Conservation (phyloP, 164 flowering plant species). For the Amborella trichopoda region DNA sequence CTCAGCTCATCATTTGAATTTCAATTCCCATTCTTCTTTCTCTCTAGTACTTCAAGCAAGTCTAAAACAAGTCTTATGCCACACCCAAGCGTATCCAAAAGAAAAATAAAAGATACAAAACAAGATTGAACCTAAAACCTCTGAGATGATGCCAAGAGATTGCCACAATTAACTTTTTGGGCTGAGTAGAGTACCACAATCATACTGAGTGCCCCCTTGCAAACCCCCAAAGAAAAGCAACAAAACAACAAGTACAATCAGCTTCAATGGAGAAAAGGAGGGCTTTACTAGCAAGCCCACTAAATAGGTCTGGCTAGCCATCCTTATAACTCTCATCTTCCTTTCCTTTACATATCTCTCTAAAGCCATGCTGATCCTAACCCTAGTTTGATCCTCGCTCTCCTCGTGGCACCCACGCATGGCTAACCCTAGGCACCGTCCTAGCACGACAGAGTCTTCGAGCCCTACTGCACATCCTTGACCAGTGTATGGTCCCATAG, state of each 20-base stretch:
- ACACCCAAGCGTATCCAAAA: too few relatives aligned
- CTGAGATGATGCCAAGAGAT: too few relatives aligned
- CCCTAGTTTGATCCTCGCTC: not conserved
- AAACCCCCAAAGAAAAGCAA: not conserved
- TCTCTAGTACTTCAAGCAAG: too few relatives aligned
- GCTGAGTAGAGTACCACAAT: too few relatives aligned
- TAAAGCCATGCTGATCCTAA: slow-evolving; percentile 12
- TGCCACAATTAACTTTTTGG: too few relatives aligned
- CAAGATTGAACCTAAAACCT: too few relatives aligned
- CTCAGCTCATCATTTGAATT: too few relatives aligned
- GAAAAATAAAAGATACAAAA: too few relatives aligned
- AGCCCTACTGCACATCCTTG: slow-evolving; percentile 27
- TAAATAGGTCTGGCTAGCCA: slow-evolving; percentile 6
- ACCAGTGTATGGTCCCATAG: slow-evolving; percentile 29
- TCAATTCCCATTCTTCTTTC: too few relatives aligned
- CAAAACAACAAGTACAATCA: not conserved
- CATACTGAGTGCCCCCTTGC: not conserved
- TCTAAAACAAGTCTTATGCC: too few relatives aligned
- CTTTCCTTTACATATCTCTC: slow-evolving; percentile 19
- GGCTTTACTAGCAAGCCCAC: not conserved
- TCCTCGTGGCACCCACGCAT: not conserved
- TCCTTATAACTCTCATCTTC: slow-evolving; percentile 13
- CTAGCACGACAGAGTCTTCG: slow-evolving; percentile 33
- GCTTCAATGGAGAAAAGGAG: not conserved
- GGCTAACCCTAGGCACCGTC: slow-evolving; percentile 18